These are phyloP conservation scores for Bruguiera sexangula DNA, from an alignment of 345 rosid genomes.

Conservation along the genomic window DNA sequence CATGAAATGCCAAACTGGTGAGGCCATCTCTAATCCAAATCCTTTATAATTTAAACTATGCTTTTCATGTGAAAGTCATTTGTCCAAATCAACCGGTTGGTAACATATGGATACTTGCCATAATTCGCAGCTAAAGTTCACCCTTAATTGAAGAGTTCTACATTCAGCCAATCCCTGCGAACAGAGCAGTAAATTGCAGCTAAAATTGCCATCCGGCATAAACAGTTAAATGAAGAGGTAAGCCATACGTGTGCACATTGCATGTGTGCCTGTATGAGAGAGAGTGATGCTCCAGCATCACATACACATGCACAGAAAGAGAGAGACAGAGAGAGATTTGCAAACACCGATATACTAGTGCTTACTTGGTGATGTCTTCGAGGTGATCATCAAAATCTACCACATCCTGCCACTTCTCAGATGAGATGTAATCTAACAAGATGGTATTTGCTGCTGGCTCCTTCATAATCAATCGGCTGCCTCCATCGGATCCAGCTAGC, in stretches of 20 bases:
- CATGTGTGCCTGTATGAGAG: neutral
- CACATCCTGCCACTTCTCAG: constrained; percentile 76
- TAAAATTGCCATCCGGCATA: neutral
- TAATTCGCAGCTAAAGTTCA: neutral
- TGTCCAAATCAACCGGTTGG: neutral
- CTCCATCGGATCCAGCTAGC: constrained; percentile 59
- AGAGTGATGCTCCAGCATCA: too few species aligned
- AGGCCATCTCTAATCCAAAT: neutral
- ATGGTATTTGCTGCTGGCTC: constrained; percentile 81
- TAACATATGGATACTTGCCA: neutral
- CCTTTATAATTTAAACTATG: neutral
- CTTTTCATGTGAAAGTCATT: neutral
- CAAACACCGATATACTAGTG: too few species aligned
- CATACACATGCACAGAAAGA: neutral
- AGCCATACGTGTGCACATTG: neutral
- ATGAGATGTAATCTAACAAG: constrained; percentile 62
- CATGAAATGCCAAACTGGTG: neutral
- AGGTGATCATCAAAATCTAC: constrained; percentile 95
- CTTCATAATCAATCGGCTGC: constrained; percentile 58
- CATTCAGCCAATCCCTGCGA: constrained; percentile 94
- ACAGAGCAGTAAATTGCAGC: constrained; percentile 18
- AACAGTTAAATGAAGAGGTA: neutral
- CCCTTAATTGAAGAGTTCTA: constrained; percentile 71
- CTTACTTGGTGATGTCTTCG: constrained; percentile 85
- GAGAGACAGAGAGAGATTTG: too few species aligned